A percentile compares a stretch with the other conserved stretches of the same genome.
Conservation (phyloP, 139 green algal genomes). For the Dunaliella primolecta region DNA sequence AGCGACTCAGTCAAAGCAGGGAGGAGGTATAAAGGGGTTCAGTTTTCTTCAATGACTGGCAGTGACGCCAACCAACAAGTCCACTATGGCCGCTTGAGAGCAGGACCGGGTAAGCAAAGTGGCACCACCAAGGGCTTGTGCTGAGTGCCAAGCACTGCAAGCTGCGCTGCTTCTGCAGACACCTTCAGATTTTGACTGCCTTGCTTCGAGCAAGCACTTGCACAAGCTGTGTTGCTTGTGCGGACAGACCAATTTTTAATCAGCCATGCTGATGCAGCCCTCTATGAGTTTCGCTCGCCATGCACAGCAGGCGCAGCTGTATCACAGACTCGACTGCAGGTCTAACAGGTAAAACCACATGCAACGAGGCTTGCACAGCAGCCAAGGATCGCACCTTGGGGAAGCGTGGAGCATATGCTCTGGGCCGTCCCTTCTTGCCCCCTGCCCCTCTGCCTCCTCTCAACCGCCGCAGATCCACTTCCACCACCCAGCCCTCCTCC, state of each 20-base stretch:
- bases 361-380: not conserved
- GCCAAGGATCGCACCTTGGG: conserved; percentile 59
- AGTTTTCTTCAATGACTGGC: not conserved
- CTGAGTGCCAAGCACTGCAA: not conserved
- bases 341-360: no score
- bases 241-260: no score
- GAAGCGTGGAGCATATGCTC: conserved; percentile 76
- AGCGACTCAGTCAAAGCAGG: not conserved
- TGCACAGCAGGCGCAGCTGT: no score
- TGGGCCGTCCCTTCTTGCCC: conserved; percentile 21
- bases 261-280: no score
- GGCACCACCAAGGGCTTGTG: no score
- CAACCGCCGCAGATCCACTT: conserved; percentile 39
- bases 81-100: not conserved
- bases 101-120: no score
- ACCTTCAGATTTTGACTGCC: no score
- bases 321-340: no score
- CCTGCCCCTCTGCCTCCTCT: conserved; percentile 8
- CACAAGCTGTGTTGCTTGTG: no score
- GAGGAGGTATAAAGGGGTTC: not conserved
- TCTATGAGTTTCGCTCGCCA: no score
- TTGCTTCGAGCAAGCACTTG: no score
- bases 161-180: no score
- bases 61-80: not conserved
- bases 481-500: conserved; percentile 41